phyloP scores from a whole-genome alignment of 164 flowering plant genomes.

The grape (Vitis vinifera) region DNA sequence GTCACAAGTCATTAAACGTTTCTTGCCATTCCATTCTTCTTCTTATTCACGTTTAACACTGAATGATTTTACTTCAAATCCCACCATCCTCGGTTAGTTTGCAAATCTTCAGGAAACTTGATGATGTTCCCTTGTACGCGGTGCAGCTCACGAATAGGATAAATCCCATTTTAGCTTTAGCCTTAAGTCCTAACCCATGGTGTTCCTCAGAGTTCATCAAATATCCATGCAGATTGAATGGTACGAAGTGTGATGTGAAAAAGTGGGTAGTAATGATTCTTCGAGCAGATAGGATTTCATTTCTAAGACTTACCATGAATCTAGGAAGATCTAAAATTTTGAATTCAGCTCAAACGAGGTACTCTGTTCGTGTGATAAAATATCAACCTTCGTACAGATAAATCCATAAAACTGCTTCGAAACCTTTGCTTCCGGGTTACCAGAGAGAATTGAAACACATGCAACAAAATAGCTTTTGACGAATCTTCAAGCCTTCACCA shows the following conservation, averaged over 20 bases:
- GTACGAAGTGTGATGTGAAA: too few relatives aligned
- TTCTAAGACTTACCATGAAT: neutral
- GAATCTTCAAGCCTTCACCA: slow-evolving; percentile 23
- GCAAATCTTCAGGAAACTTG: too few relatives aligned
- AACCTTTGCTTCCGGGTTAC: neutral
- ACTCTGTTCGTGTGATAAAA: neutral
- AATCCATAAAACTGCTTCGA: neutral
- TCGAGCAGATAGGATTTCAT: neutral
- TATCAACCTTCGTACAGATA: neutral
- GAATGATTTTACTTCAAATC: too few relatives aligned
- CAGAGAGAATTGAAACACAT: neutral
- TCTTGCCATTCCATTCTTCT: too few relatives aligned
- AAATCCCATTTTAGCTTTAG: too few relatives aligned
- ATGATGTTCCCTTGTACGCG: too few relatives aligned
- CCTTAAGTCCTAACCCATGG: too few relatives aligned
- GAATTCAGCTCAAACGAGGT: neutral
- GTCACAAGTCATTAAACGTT: slow-evolving; percentile 11
- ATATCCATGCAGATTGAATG: too few relatives aligned
- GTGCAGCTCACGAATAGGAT: too few relatives aligned
- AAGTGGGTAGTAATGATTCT: neutral
- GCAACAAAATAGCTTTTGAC: neutral
- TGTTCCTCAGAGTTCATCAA: too few relatives aligned
- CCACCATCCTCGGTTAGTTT: too few relatives aligned
- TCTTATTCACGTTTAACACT: too few relatives aligned
- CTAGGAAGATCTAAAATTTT: neutral